Evolutionary conservation across 2,329 filamentous ascomycete species (phyloP), one percentile per base, ranked within the genome.

Genomic region (Fusarium newnesense): DNA sequence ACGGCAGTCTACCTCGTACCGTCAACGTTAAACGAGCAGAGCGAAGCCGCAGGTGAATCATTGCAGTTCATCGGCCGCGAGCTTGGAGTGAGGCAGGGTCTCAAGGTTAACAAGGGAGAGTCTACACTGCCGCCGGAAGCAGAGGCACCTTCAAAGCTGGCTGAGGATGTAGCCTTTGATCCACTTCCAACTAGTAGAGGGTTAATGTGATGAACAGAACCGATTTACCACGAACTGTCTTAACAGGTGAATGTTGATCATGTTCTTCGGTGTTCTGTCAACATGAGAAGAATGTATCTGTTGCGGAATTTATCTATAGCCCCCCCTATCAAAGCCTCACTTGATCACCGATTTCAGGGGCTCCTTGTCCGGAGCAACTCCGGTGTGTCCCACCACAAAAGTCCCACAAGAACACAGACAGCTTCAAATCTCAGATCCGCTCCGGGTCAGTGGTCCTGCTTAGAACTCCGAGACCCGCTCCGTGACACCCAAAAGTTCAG

Each of bases 81-180:
- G 44, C 66, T 81, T 24, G 83, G 83, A 13, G 77, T 84, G n/a
- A 76, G 77, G 46, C 81, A 84, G 60, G 83, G 82, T 4, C 65
- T 84, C 37, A 77, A 71, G 26, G 74, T 71, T 15, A 69, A 76
- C 43, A 63, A 73, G 8, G 72, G 58, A 11, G 60, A 37, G 9
- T 52, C 67, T n/a, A 26, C 52, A 18, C 64, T 81, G 30, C 80
- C 81, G 26, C 43, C 36, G 2, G 79, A 82, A 64, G 78, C 79
- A 10, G 70, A 69, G 39, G 43, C 61, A 21, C 80, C 81, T 4
- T 52, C 77, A 36, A 63, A 72, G 9, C 32, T 75, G 24, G 71
- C 59, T 42, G 70, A 67, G 28, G 74, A 76, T 40, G 59, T 67
- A 32, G 56, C 52, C 13, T 68, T 65, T 50, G 73, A 76, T 26